These are phyloP conservation scores for Leishmania arabica DNA, from an alignment of 208 protist genomes.

Conservation along the genomic window DNA sequence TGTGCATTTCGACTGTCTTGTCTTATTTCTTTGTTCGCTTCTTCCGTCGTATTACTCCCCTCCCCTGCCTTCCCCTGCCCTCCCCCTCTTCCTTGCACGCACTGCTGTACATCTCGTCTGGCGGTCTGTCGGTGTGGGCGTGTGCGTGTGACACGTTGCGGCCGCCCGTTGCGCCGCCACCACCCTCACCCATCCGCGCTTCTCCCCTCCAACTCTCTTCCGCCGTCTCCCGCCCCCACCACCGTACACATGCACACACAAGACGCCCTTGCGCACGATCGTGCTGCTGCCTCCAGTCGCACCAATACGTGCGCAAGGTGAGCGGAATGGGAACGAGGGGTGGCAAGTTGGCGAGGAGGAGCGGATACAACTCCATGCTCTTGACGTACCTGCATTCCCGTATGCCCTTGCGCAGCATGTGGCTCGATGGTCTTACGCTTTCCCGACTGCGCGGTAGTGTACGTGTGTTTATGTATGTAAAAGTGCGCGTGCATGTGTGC, in stretches of 20 bases:
- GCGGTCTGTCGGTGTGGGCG: neutral
- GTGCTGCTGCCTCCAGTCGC: neutral
- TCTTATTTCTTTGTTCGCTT: neutral
- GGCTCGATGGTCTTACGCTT: neutral
- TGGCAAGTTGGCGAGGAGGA: neutral
- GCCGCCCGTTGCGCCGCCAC: neutral
- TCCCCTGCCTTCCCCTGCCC: neutral
- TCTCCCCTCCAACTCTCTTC: neutral
- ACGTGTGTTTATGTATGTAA: too few species aligned
- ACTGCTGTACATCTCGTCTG: neutral
- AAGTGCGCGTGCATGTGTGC: conserved; percentile 9
- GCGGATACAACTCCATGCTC: too few species aligned
- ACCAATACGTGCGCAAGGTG: neutral
- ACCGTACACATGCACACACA: neutral
- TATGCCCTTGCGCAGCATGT: neutral
- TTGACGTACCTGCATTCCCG: neutral
- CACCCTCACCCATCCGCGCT: neutral
- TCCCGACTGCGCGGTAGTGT: too few species aligned
- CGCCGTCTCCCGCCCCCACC: neutral
- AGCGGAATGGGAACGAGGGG: neutral
- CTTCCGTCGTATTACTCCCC: neutral
- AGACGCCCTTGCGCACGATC: neutral
- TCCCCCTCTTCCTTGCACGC: neutral
- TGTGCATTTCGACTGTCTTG: neutral
- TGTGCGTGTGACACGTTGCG: neutral